Base-by-base conservation (phyloP, 768 basidiomycete species). In the Hericium erinaceus region DNA sequence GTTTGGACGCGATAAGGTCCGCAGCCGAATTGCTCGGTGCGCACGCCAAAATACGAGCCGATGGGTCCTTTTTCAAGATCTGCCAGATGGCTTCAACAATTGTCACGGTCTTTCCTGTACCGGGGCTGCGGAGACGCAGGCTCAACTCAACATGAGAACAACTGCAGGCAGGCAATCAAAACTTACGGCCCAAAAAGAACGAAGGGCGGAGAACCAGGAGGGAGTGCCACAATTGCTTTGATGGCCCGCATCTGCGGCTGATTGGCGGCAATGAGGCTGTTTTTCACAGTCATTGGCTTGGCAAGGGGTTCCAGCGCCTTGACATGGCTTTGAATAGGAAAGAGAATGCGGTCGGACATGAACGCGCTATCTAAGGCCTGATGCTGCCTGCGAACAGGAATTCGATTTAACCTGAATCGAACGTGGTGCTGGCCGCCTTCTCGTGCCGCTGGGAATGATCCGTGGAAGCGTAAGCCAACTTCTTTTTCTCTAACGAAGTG, bases 1-100 rank as follows among this genome's bases (percentile, higher is more conserved):
- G 72, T 9, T 77, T 72, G 33, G 70, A 62, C 1, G 81, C 76
- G 22, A 85, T 73, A 18, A 81, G 66, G 60, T 87, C 84, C 2
- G 83, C 83, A 0, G 84, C 84, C 1, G 81, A 81, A 68, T 87
- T 87, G 68, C 78, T 84, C 0, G 85, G 85, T 0, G 85, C 83
- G 60, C 84, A 85, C 0, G 80, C 84, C 1, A 87, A 74, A 55
- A 87, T 77, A 37, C 72, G 74, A 1, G 75, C 73, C 4, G 71
- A 39, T 0, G 75, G 73, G 59, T 81, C 63, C 10, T 58, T 58
- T 15, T 61, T 63, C 4, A 85, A 69, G 3, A 86, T 64, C 62
- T 87, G 85, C 3, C 68, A 72, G 40, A 86, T 84, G 1, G 80
- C 78, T 64, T 87, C 85, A 1, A 85, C 78, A 1, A 83, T 71